Base-by-base conservation (phyloP, 805 yeast species). In the Danielozyma ontarioensis region DNA sequence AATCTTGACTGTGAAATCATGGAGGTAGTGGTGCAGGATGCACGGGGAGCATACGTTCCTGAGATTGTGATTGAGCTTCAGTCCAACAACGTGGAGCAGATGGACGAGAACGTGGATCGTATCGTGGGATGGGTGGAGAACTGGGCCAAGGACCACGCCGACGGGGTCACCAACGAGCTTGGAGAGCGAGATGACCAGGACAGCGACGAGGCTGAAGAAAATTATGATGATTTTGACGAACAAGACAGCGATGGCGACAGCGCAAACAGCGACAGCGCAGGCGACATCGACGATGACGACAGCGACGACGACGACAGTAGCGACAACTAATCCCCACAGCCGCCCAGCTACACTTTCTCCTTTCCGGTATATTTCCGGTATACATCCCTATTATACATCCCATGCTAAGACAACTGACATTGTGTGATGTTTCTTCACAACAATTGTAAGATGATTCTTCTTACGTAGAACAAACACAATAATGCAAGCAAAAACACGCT, bases 1-100 rank as follows among this genome's bases (percentile, higher is more conserved):
- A 93, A 93, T 53, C 62, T 93, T 28, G 98, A 93, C 57, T 94
- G 95, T 39, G 99, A 93, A 60, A 93, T 93, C 44, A 93, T 93
- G 97, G 90, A 89, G 45, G 85, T 90, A 11, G 75, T 93, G 12
- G 59, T 79, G 29, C 83, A 81, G 43, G 98, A 93, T 45, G 98
- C 97, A 0, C 66, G 74, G 37, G 96, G 87, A 22, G 72, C 81
- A 26, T 93, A 87, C 51, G 83, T 72, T 21, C 78, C 79, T 28
- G 85, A 83, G 42, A 78, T 88, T 18, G 90, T 93, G 19, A 84
- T 93, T 27, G 93, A 83, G 48, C 70, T 93, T 40, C 64, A 61
- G 29, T 83, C 95, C 38, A 79, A 90, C 53, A 58, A 67, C 14
- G 78, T 76, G 12, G 93, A 83, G 34, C 80, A 87, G 28, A 73